Evolutionary conservation across 139 green algal species (phyloP).

Genomic region (Marvania coccoides): DNA sequence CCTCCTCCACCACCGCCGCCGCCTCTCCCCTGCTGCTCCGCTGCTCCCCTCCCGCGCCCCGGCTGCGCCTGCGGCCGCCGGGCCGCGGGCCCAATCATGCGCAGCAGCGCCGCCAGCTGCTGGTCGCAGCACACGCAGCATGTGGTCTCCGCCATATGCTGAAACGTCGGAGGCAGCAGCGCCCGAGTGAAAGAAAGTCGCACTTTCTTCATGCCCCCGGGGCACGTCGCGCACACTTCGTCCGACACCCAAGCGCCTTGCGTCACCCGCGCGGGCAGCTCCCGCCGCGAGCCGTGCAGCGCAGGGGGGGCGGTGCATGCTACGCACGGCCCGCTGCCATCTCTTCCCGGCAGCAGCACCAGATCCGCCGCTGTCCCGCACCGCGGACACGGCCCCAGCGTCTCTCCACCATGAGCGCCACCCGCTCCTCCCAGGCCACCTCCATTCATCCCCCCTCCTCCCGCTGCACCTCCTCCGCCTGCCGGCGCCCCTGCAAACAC

Average conservation of each 20-base stretch:
- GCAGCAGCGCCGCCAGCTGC: slow-evolving; percentile 16
- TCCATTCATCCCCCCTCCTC: neutral
- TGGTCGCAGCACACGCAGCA: slow-evolving; percentile 20
- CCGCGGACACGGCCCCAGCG: slow-evolving; percentile 36
- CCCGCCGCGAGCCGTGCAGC: slow-evolving; percentile 7
- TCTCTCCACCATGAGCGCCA: slow-evolving; percentile 7
- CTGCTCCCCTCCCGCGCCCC: neutral
- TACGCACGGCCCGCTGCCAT: neutral
- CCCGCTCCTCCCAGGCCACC: neutral
- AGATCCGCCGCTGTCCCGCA: slow-evolving; percentile 30
- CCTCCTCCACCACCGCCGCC: neutral
- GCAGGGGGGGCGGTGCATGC: slow-evolving; percentile 7
- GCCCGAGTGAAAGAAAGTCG: slow-evolving; percentile 8
- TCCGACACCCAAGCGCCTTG: neutral
- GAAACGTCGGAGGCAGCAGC: slow-evolving; percentile 16
- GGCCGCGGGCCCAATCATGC: slow-evolving; percentile 7
- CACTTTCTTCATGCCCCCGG: slow-evolving; percentile 8
- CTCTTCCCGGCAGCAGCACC: slow-evolving; percentile 16
- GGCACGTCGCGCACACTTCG: slow-evolving; percentile 1
- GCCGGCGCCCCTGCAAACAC: slow-evolving; percentile 14
- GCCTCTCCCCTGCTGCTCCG: neutral
- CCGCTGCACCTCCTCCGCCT: neutral
- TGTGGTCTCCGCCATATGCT: slow-evolving; percentile 1
- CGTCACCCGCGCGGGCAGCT: slow-evolving; percentile 10
- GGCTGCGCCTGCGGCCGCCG: neutral